A percentile compares a stretch with the other conserved stretches of the same genome.
Evolutionary conservation across 2,329 filamentous ascomycete genomes (phyloP).

Genomic region (Arthrobotrys sinensis): DNA sequence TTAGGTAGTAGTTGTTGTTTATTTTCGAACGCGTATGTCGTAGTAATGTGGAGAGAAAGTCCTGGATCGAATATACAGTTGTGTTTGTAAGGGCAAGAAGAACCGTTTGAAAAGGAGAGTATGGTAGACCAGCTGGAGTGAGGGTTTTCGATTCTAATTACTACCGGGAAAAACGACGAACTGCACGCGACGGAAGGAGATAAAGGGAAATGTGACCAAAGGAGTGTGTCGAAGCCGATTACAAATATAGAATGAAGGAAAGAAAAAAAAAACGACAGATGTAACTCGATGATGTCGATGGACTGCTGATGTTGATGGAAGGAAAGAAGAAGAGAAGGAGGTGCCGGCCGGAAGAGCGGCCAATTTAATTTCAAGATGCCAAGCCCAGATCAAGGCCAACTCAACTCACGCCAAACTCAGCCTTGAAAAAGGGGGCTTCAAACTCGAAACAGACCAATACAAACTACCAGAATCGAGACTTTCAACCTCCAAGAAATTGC

Average conservation of each 20-base stretch:
- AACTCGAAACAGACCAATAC: constrained; percentile 21
- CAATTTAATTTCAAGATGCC: constrained; percentile 28
- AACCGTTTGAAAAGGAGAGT: constrained; percentile 18
- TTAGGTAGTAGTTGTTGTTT: constrained; percentile 18
- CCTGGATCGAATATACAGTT: constrained; percentile 24
- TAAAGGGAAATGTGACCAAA: constrained; percentile 26
- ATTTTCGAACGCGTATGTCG: constrained; percentile 7
- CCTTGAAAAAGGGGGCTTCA: constrained; percentile 36
- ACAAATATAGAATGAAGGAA: constrained; percentile 38
- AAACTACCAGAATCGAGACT: constrained; percentile 11
- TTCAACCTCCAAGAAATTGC: constrained; percentile 20
- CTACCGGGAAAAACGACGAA: neutral
- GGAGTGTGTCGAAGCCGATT: constrained; percentile 58
- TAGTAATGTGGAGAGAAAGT: neutral
- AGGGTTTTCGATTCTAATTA: constrained; percentile 9
- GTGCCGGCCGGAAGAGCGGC: constrained; percentile 4
- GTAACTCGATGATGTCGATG: constrained; percentile 41
- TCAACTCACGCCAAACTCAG: constrained; percentile 23
- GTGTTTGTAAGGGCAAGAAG: constrained; percentile 2
- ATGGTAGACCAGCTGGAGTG: constrained; percentile 49
- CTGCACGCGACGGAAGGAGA: constrained; percentile 9
- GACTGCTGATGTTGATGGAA: constrained; percentile 29
- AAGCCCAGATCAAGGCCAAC: constrained; percentile 22
- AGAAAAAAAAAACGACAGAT: constrained; percentile 13
- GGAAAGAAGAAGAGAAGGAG: constrained; percentile 18